phyloP scores from a whole-genome alignment of 495 filamentous ascomycete species.

The Schizothecium vesticola region DNA sequence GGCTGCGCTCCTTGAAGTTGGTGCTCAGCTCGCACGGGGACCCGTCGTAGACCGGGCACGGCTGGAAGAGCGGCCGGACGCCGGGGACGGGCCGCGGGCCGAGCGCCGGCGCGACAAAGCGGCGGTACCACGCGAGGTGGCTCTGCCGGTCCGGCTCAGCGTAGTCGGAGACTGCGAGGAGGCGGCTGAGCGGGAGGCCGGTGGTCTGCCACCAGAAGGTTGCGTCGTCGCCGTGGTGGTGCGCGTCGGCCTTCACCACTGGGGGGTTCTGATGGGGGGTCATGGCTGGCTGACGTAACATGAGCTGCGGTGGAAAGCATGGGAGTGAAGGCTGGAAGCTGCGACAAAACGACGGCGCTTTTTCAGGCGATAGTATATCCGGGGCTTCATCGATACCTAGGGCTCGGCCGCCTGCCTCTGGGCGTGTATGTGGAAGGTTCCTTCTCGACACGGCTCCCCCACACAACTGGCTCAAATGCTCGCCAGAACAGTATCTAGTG shows the following conservation, averaged over 20 bases:
- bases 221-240: neutral
- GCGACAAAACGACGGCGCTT: too few relatives aligned
- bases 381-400: too few relatives aligned
- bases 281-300: too few relatives aligned
- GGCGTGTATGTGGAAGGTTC: too few relatives aligned
- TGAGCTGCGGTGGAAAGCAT: too few relatives aligned
- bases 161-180: neutral
- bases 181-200: neutral
- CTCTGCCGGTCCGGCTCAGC: neutral
- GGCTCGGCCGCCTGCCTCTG: too few relatives aligned
- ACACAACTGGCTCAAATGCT: neutral
- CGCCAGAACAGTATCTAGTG: neutral
- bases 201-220: neutral
- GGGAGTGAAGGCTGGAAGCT: too few relatives aligned
- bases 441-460: neutral
- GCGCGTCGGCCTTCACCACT: neutral
- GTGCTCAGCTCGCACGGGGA: conserved; percentile 6
- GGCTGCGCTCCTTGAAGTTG: conserved; percentile 1
- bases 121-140: neutral
- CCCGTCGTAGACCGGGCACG: neutral
- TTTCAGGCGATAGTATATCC: too few relatives aligned
- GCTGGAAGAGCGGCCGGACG: neutral
- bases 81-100: too few relatives aligned
- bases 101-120: neutral
- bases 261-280: too few relatives aligned